phyloP scores from a whole-genome alignment of 441 rosid genomes.

The Pelargonium myrrhifolium region DNA sequence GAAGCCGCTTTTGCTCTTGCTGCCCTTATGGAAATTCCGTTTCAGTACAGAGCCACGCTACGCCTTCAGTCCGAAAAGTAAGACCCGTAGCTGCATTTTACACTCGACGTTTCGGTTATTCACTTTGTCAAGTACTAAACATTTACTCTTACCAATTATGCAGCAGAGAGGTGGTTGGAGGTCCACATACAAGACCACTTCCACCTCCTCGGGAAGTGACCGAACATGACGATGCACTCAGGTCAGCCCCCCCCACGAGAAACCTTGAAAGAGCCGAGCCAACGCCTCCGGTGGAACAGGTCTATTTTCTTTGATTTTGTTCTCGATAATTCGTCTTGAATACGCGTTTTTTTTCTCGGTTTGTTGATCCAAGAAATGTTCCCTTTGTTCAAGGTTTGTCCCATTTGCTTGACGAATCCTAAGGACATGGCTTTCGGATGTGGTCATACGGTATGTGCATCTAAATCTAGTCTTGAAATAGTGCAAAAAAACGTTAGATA shows the following conservation, averaged over 20 bases:
- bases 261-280: conserved; percentile 33
- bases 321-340: conserved; percentile 3
- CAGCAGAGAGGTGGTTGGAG: conserved; percentile 30
- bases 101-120: conserved; percentile 4
- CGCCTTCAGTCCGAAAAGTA: conserved; percentile 37
- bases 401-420: conserved; percentile 82
- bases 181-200: conserved; percentile 38
- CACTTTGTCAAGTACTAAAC: conserved; percentile 9
- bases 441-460: conserved; percentile 63
- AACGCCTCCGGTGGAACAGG: conserved; percentile 34
- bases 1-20: conserved; percentile 89
- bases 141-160: conserved; percentile 18
- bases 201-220: conserved; percentile 67
- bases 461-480: conserved; percentile 1
- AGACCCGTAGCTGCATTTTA: conserved; percentile 16
- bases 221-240: conserved; percentile 50
- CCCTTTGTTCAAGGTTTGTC: conserved; percentile 56
- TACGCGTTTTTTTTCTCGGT: neutral
- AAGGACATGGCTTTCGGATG: conserved; percentile 96
- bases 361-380: neutral
- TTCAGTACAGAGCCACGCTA: conserved; percentile 73
- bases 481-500: neutral
- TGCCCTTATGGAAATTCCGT: conserved; percentile 91
- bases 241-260: conserved; percentile 24
- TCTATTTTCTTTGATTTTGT: conserved; percentile 15